Percentiles rank a stretch among this genome's conserved stretches.
These are phyloP conservation scores for Mercurialis annua DNA, from an alignment of 345 rosid species.

Conservation along the genomic window DNA sequence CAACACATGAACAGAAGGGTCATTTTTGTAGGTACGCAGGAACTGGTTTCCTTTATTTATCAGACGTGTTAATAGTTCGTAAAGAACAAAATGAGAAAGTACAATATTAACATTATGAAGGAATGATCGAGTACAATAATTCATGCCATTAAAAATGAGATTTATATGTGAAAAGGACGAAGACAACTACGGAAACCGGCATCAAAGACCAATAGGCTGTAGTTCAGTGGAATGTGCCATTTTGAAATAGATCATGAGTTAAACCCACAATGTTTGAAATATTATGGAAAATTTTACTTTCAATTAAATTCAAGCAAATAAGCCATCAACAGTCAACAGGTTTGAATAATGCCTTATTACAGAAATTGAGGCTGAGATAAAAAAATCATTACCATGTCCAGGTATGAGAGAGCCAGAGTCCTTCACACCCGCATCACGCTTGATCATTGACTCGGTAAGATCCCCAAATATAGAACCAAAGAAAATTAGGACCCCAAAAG, in stretches of 20 bases:
- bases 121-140: too few species aligned
- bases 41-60: neutral
- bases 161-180: neutral
- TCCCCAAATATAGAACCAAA: slow-evolving; percentile 92
- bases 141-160: neutral
- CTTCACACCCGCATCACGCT: slow-evolving; percentile 97
- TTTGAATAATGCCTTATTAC: neutral
- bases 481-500: slow-evolving; percentile 77
- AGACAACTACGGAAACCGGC: neutral
- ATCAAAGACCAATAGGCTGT: neutral
- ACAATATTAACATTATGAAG: neutral
- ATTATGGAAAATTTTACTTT: neutral
- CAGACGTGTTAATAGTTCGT: neutral
- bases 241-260: neutral
- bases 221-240: neutral
- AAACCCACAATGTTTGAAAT: neutral
- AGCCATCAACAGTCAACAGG: neutral
- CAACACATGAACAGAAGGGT: neutral
- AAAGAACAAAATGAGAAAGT: neutral
- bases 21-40: neutral
- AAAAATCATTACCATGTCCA: slow-evolving; percentile 66
- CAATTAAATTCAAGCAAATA: neutral
- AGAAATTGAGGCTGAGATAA: neutral
- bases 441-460: slow-evolving; percentile 92
- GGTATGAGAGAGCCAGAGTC: slow-evolving; percentile 95